Evolutionary conservation across 2,329 filamentous ascomycete species (phyloP).

Genomic region (Leptographium wingfieldii): DNA sequence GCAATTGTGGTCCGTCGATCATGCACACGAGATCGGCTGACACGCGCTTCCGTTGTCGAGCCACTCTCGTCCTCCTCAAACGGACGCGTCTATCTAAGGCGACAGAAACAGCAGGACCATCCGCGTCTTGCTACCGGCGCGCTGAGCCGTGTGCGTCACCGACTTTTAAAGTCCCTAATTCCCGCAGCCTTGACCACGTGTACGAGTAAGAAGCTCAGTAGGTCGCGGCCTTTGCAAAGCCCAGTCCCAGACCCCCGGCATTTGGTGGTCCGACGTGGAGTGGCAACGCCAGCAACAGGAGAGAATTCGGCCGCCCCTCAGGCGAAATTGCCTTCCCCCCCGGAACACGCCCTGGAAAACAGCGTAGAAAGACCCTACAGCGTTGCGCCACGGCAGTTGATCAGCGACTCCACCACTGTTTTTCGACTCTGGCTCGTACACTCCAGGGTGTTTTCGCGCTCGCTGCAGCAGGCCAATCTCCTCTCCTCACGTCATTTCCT

Average conservation of each 20-base stretch:
- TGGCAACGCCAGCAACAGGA: slow-evolving; percentile 1
- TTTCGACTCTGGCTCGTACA: background rate
- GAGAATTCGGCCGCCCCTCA: background rate
- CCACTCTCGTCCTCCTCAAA: background rate
- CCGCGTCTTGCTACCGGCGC: background rate
- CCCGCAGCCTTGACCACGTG: background rate
- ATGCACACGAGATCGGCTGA: background rate
- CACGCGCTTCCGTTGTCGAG: background rate
- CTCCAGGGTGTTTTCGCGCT: background rate
- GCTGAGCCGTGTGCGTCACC: background rate
- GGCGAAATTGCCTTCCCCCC: slow-evolving; percentile 2
- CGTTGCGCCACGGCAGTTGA: background rate
- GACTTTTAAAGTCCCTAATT: background rate
- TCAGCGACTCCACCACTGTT: background rate
- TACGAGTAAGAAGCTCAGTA: background rate
- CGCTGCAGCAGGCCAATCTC: background rate
- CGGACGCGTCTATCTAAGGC: background rate
- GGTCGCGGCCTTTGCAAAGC: too few relatives aligned
- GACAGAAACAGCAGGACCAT: background rate
- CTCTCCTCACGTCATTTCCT: background rate
- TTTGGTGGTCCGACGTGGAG: slow-evolving; percentile 8
- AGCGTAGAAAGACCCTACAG: background rate
- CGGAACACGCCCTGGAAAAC: too few relatives aligned
- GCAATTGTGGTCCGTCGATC: background rate
- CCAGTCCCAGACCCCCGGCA: background rate